These are phyloP conservation scores for Aspergillus tamarii DNA, from an alignment of 2,329 filamentous ascomycete genomes.

Conservation along the genomic window DNA sequence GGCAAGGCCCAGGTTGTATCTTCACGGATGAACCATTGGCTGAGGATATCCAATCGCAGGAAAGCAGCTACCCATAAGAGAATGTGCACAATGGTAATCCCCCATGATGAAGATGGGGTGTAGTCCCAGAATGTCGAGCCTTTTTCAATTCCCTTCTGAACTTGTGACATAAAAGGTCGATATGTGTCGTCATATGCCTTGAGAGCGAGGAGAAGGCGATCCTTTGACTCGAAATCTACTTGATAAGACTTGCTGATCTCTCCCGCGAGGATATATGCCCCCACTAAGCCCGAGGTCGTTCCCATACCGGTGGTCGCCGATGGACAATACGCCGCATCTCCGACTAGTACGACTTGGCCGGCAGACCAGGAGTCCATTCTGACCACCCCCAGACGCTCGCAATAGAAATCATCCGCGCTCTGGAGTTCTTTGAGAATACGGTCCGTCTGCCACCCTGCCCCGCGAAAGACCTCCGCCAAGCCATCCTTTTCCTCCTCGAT, in stretches of 20 bases:
- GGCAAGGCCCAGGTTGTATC: neutral
- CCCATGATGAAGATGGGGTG: neutral
- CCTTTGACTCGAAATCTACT: neutral
- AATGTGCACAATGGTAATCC: neutral
- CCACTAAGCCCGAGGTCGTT: conserved; percentile 37
- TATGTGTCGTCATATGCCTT: conserved; percentile 48
- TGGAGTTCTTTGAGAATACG: conserved; percentile 50
- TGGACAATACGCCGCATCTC: conserved; percentile 44
- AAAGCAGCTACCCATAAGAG: neutral
- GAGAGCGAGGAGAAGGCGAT: conserved; percentile 32
- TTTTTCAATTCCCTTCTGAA: conserved; percentile 33
- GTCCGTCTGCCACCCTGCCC: conserved; percentile 51
- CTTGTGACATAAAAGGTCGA: conserved; percentile 48
- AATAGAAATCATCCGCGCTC: conserved; percentile 51
- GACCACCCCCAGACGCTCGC: conserved; percentile 50
- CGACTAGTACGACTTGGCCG: conserved; percentile 47
- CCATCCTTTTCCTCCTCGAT: conserved; percentile 45
- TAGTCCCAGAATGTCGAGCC: neutral
- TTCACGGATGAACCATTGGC: neutral
- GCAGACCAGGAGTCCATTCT: conserved; percentile 49
- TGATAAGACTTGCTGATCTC: conserved; percentile 37
- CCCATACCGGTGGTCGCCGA: conserved; percentile 39
- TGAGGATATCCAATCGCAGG: neutral
- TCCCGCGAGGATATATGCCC: conserved; percentile 60
- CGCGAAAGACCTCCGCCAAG: conserved; percentile 44